Evolutionary conservation across 768 basidiomycete genomes (phyloP).

Genomic region (Amanita thiersii): DNA sequence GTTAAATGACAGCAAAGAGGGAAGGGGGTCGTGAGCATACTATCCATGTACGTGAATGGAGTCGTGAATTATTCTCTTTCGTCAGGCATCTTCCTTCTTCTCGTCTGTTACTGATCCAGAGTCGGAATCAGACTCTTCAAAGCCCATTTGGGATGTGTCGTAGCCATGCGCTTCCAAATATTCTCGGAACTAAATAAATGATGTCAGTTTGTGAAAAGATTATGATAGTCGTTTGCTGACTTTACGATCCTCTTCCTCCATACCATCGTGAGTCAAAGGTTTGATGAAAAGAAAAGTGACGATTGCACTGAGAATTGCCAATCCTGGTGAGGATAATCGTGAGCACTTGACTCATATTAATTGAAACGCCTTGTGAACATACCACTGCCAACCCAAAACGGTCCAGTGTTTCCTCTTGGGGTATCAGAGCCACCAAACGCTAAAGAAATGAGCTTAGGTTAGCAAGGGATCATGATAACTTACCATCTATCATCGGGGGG

Average conservation of each 20-base stretch:
- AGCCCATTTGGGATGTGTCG: constrained; percentile 70
- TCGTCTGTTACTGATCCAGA: constrained; percentile 16
- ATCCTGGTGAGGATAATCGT: constrained; percentile 24
- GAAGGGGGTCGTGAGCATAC: too few relatives aligned
- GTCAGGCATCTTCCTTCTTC: constrained; percentile 12
- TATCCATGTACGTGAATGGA: too few relatives aligned
- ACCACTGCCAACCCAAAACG: constrained; percentile 85
- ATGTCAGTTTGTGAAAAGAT: constrained; percentile 1
- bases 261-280: constrained; percentile 70
- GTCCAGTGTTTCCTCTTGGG: constrained; percentile 65
- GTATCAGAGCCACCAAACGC: constrained; percentile 53
- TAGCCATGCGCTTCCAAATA: constrained; percentile 77
- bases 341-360: constrained; percentile 4
- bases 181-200: constrained; percentile 56
- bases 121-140: constrained; percentile 20
- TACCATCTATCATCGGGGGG: constrained; percentile 58
- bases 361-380: constrained; percentile 9
- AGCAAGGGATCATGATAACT: constrained; percentile 10
- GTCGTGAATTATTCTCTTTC: too few relatives aligned
- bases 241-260: constrained; percentile 64
- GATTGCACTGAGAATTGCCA: constrained; percentile 73
- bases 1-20: too few relatives aligned
- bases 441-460: constrained; percentile 16
- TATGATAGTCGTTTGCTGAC: constrained; percentile 26
- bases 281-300: constrained; percentile 66